Conservation (phyloP, 225 moss, liverwort and hornwort species). For the Polytrichum commune region DNA sequence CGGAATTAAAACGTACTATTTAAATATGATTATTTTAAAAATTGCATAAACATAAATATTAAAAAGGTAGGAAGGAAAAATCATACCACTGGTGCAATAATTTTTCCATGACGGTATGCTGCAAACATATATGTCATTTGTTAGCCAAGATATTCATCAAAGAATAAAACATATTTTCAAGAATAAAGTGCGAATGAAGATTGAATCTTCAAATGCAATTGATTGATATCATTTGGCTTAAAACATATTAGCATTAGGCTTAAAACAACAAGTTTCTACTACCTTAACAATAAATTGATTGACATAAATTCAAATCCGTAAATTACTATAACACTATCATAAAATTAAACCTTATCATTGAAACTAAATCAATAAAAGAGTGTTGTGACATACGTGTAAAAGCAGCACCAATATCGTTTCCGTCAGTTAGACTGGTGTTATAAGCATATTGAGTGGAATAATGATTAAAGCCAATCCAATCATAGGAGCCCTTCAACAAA, state of each 20-base stretch:
- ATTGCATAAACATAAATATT: too few relatives aligned
- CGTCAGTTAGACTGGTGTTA: conserved; percentile 8
- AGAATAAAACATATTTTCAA: too few relatives aligned
- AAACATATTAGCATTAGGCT: not conserved
- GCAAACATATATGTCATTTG: not conserved
- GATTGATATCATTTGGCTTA: too few relatives aligned
- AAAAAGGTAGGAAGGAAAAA: not conserved
- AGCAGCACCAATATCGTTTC: conserved; percentile 34
- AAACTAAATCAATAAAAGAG: not conserved
- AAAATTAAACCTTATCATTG: too few relatives aligned
- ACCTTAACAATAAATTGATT: too few relatives aligned
- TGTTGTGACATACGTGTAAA: conserved; percentile 4
- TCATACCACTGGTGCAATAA: conserved; percentile 23
- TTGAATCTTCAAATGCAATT: too few relatives aligned
- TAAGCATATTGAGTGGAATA: conserved; percentile 67
- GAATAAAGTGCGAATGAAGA: too few relatives aligned
- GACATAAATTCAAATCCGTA: too few relatives aligned
- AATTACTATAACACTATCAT: too few relatives aligned
- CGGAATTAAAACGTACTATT: not conserved
- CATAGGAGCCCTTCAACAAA: conserved; percentile 49
- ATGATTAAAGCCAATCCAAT: conserved; percentile 80
- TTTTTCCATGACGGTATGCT: conserved; percentile 20
- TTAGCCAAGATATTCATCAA: too few relatives aligned
- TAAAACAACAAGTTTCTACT: not conserved
- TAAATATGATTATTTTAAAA: too few relatives aligned